Evolutionary conservation across 2,329 filamentous ascomycete species (phyloP).

Genomic region (Fonsecaea nubica): DNA sequence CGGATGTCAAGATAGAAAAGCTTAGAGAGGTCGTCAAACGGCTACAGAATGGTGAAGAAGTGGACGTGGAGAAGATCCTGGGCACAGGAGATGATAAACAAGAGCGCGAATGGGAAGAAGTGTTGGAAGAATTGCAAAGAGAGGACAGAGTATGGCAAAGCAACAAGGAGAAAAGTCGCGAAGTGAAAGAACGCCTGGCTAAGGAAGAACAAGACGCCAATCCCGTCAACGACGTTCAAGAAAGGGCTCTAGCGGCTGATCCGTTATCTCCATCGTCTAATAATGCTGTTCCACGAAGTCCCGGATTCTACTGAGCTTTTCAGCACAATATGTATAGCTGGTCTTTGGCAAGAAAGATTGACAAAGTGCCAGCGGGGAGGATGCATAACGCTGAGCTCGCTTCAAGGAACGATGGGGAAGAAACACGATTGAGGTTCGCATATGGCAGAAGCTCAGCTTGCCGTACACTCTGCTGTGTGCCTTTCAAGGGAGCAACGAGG

Average conservation of each 20-base stretch:
- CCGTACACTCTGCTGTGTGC: not conserved
- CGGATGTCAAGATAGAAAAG: constrained; percentile 77
- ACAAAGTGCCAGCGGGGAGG: not conserved
- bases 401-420: not conserved
- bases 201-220: constrained; percentile 37
- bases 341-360: not conserved
- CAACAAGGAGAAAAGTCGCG: constrained; percentile 32
- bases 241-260: constrained; percentile 14
- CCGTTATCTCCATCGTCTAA: not conserved
- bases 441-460: not conserved
- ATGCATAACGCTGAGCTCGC: not conserved
- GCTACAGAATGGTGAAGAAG: constrained; percentile 60
- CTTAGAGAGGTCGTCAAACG: constrained; percentile 69
- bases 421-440: too few relatives aligned
- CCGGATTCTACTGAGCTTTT: constrained; percentile 35
- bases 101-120: constrained; percentile 86
- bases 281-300: constrained; percentile 17
- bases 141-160: constrained; percentile 39
- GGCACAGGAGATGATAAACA: constrained; percentile 76
- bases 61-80: constrained; percentile 82
- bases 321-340: not conserved
- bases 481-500: not conserved
- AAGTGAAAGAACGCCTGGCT: constrained; percentile 34
- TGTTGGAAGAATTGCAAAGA: constrained; percentile 36
- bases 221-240: constrained; percentile 29